phyloP scores from a whole-genome alignment of 139 green algal genomes.

The Mesostigma viride region DNA sequence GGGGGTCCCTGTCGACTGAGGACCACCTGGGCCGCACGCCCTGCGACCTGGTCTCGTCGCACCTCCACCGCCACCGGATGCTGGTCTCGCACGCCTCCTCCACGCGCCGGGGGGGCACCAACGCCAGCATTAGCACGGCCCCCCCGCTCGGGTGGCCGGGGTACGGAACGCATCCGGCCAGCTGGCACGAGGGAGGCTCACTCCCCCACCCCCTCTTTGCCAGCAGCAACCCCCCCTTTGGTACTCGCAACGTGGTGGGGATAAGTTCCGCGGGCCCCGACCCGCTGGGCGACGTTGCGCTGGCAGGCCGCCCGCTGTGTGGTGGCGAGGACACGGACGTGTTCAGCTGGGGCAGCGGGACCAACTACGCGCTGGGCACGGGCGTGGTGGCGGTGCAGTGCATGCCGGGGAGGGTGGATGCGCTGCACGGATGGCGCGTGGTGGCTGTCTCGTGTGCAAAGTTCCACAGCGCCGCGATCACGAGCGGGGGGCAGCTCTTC shows the following conservation, averaged over 20 bases:
- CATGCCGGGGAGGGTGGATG: conserved; percentile 24
- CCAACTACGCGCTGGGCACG: conserved; percentile 87
- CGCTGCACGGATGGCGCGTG: conserved; percentile 21
- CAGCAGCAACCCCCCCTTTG: background rate
- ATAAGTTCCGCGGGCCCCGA: background rate
- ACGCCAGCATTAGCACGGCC: no score
- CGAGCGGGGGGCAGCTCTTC: conserved; percentile 49
- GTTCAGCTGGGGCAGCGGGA: conserved; percentile 76
- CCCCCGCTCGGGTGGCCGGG: no score
- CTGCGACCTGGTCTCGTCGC: conserved; percentile 63
- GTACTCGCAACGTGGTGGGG: background rate
- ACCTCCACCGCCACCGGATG: conserved; percentile 39
- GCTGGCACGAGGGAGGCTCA: no score
- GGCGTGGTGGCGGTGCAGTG: conserved; percentile 50
- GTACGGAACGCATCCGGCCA: no score
- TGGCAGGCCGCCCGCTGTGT: background rate
- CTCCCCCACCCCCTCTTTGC: background rate
- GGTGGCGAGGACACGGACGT: conserved; percentile 36
- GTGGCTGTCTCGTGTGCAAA: conserved; percentile 56
- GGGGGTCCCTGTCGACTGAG: conserved; percentile 29
- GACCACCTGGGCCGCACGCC: conserved; percentile 50
- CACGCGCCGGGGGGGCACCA: no score
- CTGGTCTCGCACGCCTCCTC: background rate
- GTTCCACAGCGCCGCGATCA: conserved; percentile 75
- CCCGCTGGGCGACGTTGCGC: background rate